Evolutionary conservation across 2,329 filamentous ascomycete genomes (phyloP).

Genomic region (Clarireedia paspali): DNA sequence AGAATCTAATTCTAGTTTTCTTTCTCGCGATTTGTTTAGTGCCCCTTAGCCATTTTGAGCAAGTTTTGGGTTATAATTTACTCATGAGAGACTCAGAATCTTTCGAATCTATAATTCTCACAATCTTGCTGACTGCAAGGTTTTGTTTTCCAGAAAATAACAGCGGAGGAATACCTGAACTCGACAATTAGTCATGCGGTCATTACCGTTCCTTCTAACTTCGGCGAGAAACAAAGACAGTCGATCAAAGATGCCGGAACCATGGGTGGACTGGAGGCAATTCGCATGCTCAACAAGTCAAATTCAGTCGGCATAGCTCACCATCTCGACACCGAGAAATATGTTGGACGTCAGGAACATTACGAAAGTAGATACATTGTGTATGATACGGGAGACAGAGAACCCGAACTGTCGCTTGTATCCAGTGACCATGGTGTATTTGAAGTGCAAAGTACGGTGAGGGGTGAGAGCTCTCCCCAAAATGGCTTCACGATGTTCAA

Average conservation of each 20-base stretch:
- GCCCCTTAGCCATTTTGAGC: too few species aligned
- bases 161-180: conserved; percentile 70
- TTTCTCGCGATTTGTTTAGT: too few species aligned
- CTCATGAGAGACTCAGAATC: conserved; percentile 57
- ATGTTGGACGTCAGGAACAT: conserved; percentile 60
- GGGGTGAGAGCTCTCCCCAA: conserved; percentile 56
- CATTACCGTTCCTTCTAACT: conserved; percentile 93
- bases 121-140: too few species aligned
- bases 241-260: conserved; percentile 91
- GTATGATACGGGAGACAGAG: conserved; percentile 91
- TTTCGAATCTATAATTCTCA: too few species aligned
- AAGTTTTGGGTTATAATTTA: too few species aligned
- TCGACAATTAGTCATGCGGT: conserved; percentile 82
- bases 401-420: conserved; percentile 88
- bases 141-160: conserved; percentile 49
- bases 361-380: conserved; percentile 55
- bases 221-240: conserved; percentile 97
- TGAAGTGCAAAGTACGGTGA: conserved; percentile 96
- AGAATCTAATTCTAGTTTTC: too few species aligned
- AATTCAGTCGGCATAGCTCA: conserved; percentile 94
- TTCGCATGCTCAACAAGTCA: conserved; percentile 94
- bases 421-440: conserved; percentile 90
- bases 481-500: conserved; percentile 61
- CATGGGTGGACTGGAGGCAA: conserved; percentile 89
- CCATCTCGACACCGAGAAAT: conserved; percentile 73